Percentiles rank a stretch among this genome's conserved stretches.
Evolutionary conservation across 345 rosid genomes (phyloP).

Genomic region (Citropsis articulata): DNA sequence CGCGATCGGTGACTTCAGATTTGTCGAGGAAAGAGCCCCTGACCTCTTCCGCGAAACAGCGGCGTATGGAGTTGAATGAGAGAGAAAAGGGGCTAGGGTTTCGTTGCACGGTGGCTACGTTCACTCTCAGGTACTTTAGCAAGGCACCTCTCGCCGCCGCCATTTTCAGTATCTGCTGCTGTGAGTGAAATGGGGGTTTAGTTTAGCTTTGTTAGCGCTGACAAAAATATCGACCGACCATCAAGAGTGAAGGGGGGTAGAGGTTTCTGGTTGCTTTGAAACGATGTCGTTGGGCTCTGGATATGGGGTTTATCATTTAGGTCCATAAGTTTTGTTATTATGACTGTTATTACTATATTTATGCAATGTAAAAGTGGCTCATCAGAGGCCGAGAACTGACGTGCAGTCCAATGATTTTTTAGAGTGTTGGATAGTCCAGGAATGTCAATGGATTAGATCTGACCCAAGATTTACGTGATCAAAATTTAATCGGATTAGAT

Average conservation of each 20-base stretch:
- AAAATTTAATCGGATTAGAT: no score
- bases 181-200: background rate
- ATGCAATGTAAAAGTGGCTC: no score
- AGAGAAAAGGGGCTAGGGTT: slow-evolving; percentile 37
- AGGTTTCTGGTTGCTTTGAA: background rate
- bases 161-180: slow-evolving; percentile 10
- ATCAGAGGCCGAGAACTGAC: no score
- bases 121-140: slow-evolving; percentile 72
- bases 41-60: slow-evolving; percentile 77
- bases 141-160: slow-evolving; percentile 78
- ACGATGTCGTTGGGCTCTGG: background rate
- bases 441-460: no score
- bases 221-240: background rate
- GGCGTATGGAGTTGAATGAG: slow-evolving; percentile 42
- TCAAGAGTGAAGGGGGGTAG: background rate
- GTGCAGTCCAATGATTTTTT: no score
- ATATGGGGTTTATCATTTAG: no score
- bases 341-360: no score
- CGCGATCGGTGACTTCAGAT: slow-evolving; percentile 95
- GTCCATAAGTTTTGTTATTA: no score
- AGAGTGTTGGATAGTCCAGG: no score
- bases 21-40: slow-evolving; percentile 92
- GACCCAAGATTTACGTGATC: no score
- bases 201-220: background rate
- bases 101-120: slow-evolving; percentile 30